These are phyloP conservation scores for Lolium rigidum DNA, from an alignment of 176 grass and related monocot species.

Conservation along the genomic window DNA sequence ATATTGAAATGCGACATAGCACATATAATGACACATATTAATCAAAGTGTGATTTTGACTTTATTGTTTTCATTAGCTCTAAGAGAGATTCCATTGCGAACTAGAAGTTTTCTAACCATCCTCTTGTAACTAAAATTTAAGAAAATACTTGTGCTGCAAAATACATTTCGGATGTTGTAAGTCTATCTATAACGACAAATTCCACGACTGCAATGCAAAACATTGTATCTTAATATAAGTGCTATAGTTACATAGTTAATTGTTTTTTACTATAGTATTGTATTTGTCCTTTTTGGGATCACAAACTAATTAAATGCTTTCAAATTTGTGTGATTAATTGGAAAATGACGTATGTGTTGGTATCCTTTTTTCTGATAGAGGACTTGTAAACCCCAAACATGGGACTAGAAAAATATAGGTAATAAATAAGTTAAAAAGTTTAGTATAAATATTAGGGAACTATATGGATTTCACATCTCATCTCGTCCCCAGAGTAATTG, in stretches of 20 bases:
- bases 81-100: neutral
- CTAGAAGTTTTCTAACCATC: neutral
- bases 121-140: neutral
- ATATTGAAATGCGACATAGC: no score
- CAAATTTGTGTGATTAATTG: neutral
- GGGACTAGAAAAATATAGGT: no score
- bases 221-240: neutral
- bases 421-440: no score
- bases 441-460: no score
- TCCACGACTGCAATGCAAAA: neutral
- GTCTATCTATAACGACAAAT: neutral
- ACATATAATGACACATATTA: no score
- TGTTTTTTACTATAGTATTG: neutral
- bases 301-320: neutral
- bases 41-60: neutral
- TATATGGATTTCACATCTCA: no score
- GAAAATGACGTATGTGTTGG: neutral
- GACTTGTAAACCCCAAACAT: no score
- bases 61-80: neutral
- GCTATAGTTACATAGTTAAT: neutral
- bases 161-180: neutral
- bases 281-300: neutral
- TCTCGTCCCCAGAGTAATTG: no score
- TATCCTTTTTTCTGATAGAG: no score
- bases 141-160: neutral